Conservation (phyloP, 371 early-diverging fungal species). For the Nosema muscidifuracis region DNA sequence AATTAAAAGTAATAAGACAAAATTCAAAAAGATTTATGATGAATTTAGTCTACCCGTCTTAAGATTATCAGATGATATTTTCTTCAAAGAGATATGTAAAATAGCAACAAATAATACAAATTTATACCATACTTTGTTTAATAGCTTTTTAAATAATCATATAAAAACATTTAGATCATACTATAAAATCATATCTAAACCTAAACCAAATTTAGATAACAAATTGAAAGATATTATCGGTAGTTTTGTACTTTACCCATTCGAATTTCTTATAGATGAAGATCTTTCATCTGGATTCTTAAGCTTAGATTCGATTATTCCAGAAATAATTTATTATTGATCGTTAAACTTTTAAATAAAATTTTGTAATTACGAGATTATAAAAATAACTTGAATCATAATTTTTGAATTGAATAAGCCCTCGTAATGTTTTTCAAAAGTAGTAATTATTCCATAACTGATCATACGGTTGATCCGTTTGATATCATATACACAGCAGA, state of each 20-base stretch:
- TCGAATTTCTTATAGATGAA: conserved; percentile 14
- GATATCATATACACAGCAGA: background rate
- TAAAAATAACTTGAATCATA: too few relatives aligned
- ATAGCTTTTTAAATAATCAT: conserved; percentile 2
- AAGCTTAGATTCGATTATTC: background rate
- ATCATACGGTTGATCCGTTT: conserved; percentile 11
- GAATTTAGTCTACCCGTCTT: conserved; percentile 64
- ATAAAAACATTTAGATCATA: background rate
- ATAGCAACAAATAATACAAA: conserved; percentile 6
- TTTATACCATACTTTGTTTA: background rate
- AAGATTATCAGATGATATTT: conserved; percentile 3
- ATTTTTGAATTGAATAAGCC: background rate
- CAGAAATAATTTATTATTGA: background rate
- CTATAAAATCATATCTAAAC: background rate
- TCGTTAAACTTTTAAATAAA: background rate
- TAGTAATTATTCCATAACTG: conserved; percentile 41
- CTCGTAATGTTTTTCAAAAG: conserved; percentile 36
- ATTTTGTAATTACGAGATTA: background rate
- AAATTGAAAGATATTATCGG: background rate
- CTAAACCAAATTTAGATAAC: background rate
- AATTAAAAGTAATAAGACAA: background rate
- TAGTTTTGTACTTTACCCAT: conserved; percentile 3
- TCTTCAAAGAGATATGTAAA: conserved; percentile 11
- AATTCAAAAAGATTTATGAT: conserved; percentile 5
- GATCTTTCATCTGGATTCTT: background rate